Conservation (phyloP, 2,329 filamentous ascomycete species). For the Byssothecium circinans region DNA sequence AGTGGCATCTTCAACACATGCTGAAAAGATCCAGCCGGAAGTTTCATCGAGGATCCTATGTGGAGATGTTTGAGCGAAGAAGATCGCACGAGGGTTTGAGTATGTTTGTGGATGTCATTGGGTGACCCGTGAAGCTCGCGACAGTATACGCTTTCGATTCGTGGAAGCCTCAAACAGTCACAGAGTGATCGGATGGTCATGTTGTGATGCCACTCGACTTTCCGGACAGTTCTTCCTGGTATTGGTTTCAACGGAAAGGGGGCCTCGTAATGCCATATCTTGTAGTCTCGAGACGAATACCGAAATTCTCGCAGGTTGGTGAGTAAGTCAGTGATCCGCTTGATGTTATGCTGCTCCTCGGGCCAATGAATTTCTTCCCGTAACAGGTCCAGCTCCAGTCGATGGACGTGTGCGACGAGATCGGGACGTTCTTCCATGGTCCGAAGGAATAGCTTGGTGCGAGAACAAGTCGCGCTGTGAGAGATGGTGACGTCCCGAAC, state of each 20-base stretch:
- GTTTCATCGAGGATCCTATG: not conserved
- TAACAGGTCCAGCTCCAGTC: conserved; percentile 7
- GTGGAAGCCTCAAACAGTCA: conserved; percentile 6
- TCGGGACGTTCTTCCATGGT: conserved; percentile 6
- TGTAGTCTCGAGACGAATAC: conserved; percentile 6
- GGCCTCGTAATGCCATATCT: conserved; percentile 8
- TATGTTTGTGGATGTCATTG: not conserved
- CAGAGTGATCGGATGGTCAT: conserved; percentile 3
- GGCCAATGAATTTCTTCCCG: conserved; percentile 8
- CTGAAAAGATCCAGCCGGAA: not conserved
- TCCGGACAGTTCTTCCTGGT: conserved; percentile 1
- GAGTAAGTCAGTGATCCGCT: conserved; percentile 1
- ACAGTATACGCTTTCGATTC: conserved; percentile 4
- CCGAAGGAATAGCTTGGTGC: conserved; percentile 7
- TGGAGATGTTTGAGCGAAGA: conserved; percentile 6
- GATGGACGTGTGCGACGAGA: conserved; percentile 7
- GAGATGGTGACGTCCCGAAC: conserved; percentile 4
- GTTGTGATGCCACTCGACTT: conserved; percentile 10
- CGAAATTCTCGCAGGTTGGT: conserved; percentile 9
- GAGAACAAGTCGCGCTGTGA: conserved; percentile 3
- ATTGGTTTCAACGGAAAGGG: conserved; percentile 2
- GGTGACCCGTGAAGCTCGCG: conserved; percentile 3
- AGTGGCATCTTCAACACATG: conserved; percentile 1
- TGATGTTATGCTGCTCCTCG: conserved; percentile 6
- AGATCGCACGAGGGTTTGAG: not conserved